Conservation (phyloP, 768 basidiomycete genomes). For the Scleroderma bovista region DNA sequence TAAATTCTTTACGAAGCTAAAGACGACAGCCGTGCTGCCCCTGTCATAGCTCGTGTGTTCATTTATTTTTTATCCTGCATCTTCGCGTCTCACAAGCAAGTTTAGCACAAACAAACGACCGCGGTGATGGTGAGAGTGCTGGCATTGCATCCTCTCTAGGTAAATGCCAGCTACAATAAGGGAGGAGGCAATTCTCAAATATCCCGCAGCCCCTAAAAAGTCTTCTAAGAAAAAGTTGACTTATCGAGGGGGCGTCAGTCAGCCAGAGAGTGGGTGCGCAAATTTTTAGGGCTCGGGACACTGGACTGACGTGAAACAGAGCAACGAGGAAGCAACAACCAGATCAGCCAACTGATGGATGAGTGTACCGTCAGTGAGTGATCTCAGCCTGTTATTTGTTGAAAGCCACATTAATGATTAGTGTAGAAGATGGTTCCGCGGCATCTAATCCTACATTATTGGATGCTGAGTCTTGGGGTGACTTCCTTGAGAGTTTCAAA, state of each 20-base stretch:
- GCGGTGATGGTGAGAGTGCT: background rate
- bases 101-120: background rate
- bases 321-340: constrained; percentile 3
- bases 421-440: constrained; percentile 17
- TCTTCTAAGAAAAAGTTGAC: background rate
- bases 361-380: constrained; percentile 12
- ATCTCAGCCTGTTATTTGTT: constrained; percentile 2
- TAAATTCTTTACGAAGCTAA: background rate
- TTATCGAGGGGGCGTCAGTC: background rate
- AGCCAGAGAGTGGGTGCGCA: background rate
- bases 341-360: background rate
- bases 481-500: constrained; percentile 9
- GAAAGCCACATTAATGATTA: constrained; percentile 15
- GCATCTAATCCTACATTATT: constrained; percentile 10
- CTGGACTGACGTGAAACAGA: constrained; percentile 5
- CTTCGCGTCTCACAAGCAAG: background rate
- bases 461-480: constrained; percentile 14
- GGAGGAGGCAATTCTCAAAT: background rate
- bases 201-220: background rate
- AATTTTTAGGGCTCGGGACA: background rate
- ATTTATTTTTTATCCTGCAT: background rate
- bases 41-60: background rate
- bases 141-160: background rate
- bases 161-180: background rate
- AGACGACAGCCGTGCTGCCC: background rate